Percentiles rank a stretch among this genome's conserved stretches.
These are phyloP conservation scores for Neophaeococcomyces aloes DNA, from an alignment of 2,329 filamentous ascomycete species.

Conservation along the genomic window DNA sequence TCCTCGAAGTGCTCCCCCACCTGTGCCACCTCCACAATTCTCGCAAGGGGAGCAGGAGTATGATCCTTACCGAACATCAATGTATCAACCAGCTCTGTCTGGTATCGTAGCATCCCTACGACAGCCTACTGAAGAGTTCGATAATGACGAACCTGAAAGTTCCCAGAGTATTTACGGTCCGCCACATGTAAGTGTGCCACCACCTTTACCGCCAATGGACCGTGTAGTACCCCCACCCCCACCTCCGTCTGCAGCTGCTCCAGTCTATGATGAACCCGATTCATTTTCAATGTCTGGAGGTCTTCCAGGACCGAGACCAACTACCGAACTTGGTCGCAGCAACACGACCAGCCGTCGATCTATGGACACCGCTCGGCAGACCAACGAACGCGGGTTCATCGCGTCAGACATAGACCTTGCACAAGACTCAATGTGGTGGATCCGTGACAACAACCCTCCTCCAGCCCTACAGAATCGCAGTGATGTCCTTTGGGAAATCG, in stretches of 20 bases:
- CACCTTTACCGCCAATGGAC: constrained; percentile 28
- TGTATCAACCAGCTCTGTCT: constrained; percentile 21
- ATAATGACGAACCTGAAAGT: constrained; percentile 28
- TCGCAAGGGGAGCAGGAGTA: constrained; percentile 40
- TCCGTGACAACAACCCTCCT: constrained; percentile 65
- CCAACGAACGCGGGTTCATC: constrained; percentile 70
- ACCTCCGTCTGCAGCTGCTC: constrained; percentile 34
- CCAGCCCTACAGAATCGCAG: constrained; percentile 71
- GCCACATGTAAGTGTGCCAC: constrained; percentile 27
- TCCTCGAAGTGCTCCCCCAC: constrained; percentile 60
- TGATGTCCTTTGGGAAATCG: constrained; percentile 72
- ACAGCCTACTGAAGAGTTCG: constrained; percentile 25
- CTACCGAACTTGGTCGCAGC: constrained; percentile 52
- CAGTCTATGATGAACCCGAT: constrained; percentile 30
- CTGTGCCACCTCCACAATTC: constrained; percentile 42
- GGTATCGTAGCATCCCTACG: constrained; percentile 11
- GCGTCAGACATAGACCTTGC: constrained; percentile 78
- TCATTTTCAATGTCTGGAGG: constrained; percentile 27
- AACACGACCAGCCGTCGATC: constrained; percentile 48
- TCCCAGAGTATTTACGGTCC: constrained; percentile 32
- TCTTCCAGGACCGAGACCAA: constrained; percentile 42
- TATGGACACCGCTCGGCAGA: constrained; percentile 64
- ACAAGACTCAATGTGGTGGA: constrained; percentile 73
- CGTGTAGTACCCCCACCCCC: constrained; percentile 28
- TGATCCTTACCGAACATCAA: constrained; percentile 43